Base-by-base conservation (phyloP, 768 basidiomycete genomes). In the Dioszegia hungarica region DNA sequence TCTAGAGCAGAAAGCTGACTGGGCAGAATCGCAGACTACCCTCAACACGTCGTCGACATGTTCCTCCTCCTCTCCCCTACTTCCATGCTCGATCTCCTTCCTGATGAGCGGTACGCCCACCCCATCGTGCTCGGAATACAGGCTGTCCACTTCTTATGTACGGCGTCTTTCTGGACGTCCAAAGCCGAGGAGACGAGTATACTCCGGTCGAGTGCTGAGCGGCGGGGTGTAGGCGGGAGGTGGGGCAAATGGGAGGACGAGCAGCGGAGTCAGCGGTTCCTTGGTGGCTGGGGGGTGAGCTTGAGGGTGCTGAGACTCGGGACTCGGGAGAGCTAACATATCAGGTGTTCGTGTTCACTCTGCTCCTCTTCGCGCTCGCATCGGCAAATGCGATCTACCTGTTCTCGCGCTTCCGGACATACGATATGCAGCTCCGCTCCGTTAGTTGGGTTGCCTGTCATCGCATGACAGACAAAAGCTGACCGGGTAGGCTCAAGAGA, bases 401-500 rank as follows among this genome's bases (percentile, higher is more conserved):
- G 11, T 73, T 75, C 64, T 70, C 68, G 2, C 53, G 67, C 11
- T 70, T 69, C 47, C 66, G 72, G 45, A 70, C 62, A 9, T 75
- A 75, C 49, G 74, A 75, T 50, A 67, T 75, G 65, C 70, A 69
- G 39, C 58, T 70, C 24, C 63, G 74, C 9, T 59, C 63, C 24
- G 74, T 72, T 43, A 50, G 67, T 48, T 43, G 11, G 17, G 19
- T 20, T 44, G 4, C 44, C 14, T 25, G 22, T 12, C n/a, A 19
- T 19, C 39, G 14, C 29, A 3, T 15, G 11, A 36, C 19, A 15
- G 17, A 8, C 25, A 17, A n/a, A 19, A 19, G n/a, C 27, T 41
- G 19, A 28, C 36, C 38, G 9, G n/a, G 1, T 14, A 60, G 67
- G 64, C 67, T 4, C 47, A 61, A 57, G 70, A 72, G 25, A 40